phyloP scores from a whole-genome alignment of 1,284 basidiomycete species.

The Rhodotorula sp. region DNA sequence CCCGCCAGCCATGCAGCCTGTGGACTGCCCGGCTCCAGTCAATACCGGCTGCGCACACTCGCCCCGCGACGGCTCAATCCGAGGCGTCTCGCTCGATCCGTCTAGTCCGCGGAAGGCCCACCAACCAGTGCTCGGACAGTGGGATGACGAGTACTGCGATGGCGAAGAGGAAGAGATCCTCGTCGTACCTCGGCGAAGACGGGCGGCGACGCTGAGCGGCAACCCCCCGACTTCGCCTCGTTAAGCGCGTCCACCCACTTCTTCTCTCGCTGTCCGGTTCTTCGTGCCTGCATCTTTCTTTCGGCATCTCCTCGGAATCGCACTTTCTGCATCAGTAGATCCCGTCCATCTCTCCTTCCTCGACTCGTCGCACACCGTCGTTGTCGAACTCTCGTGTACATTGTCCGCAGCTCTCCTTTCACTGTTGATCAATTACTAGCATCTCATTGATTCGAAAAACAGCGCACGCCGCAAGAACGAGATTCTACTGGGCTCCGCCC shows the following conservation, averaged over 20 bases:
- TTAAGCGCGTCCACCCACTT: neutral
- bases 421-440: too few species aligned
- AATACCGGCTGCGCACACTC: neutral
- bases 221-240: conserved; percentile 4
- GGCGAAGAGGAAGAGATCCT: conserved; percentile 32
- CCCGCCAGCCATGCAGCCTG: neutral
- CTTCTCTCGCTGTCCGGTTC: neutral
- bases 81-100: conserved; percentile 12
- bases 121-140: neutral
- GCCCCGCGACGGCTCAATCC: conserved; percentile 9
- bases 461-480: too few species aligned
- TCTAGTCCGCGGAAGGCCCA: neutral
- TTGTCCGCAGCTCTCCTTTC: too few species aligned
- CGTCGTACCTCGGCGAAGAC: conserved; percentile 25
- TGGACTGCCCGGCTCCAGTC: neutral
- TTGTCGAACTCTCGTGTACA: too few species aligned
- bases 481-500: neutral
- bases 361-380: too few species aligned
- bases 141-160: conserved; percentile 19
- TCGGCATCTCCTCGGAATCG: too few species aligned
- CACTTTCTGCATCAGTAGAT: too few species aligned
- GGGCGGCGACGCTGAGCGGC: conserved; percentile 25
- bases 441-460: too few species aligned
- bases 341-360: too few species aligned
- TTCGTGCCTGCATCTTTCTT: neutral